A percentile compares a stretch with the other conserved stretches of the same genome.
phyloP scores from a whole-genome alignment of 139 green algal species.

The Auxenochlorella protothecoides region DNA sequence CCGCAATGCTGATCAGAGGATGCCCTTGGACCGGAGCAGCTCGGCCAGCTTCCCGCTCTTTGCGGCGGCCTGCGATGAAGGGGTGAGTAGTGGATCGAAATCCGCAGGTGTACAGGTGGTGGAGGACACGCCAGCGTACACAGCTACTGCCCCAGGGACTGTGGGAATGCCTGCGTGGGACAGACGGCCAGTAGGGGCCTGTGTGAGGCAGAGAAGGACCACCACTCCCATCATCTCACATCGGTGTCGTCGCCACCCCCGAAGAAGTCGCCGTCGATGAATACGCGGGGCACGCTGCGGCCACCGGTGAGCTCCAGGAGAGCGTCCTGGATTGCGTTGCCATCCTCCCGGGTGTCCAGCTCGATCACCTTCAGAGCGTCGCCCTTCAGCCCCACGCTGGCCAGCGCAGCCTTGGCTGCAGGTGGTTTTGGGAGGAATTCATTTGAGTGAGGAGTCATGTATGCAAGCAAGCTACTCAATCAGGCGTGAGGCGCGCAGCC shows the following conservation, averaged over 20 bases:
- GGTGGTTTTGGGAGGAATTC: neutral
- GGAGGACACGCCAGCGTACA: neutral
- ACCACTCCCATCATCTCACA: neutral
- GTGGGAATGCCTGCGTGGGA: neutral
- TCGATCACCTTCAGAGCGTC: conserved; percentile 30
- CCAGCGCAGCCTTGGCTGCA: conserved; percentile 25
- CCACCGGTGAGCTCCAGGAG: conserved; percentile 7
- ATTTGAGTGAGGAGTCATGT: too few relatives aligned
- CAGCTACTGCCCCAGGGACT: neutral
- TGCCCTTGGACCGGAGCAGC: conserved; percentile 16
- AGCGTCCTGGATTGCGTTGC: conserved; percentile 5
- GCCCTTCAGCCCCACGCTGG: conserved; percentile 7
- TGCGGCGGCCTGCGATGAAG: conserved; percentile 3
- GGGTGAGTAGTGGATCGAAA: neutral
- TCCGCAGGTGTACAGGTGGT: neutral
- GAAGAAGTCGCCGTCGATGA: conserved; percentile 32
- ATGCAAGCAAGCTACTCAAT: too few relatives aligned
- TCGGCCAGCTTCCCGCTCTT: conserved; percentile 23
- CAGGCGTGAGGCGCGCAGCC: too few relatives aligned
- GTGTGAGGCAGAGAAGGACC: neutral
- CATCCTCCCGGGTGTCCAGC: conserved; percentile 11
- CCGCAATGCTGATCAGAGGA: conserved; percentile 2
- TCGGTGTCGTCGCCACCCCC: conserved; percentile 32
- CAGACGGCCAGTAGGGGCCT: neutral
- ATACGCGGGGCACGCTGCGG: conserved; percentile 24